Evolutionary conservation across 2,329 filamentous ascomycete species (phyloP), one percentile per base, ranked within the genome.

Genomic region (Leptographium radiaticola): DNA sequence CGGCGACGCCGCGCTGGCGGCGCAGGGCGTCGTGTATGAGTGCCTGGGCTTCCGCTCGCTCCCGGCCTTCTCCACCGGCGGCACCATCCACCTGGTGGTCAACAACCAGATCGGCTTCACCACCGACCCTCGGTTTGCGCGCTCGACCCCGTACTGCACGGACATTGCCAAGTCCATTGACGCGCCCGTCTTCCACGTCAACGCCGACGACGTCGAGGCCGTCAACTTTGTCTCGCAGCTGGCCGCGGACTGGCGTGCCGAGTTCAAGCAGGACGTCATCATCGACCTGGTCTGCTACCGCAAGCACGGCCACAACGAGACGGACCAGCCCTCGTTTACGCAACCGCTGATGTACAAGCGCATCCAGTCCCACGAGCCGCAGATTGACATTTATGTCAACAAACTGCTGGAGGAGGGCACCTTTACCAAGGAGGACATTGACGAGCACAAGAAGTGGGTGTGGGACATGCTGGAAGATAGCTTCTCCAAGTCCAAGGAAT

Each of bases 41-140:
- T 97, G 90, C 65, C 87, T 98, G 71, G 93, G 93, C 59, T 96
- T 98, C 83, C 87, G 95, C 74, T 86, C 89, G 52, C 83, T 98
- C 40, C 93, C 93, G 34, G 88, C 87, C 62, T 98, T 96, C 75
- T 95, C 94, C 49, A 97, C 93, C 53, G 93, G 93, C 64, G 93
- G 93, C 66, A 98, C 93, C 55, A 87, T 98, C 63, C 93, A 98
- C 72, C 78, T 98, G 60, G 84, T 98, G 56, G 91, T 97, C 62
- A 98, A 98, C 82, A 98, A 98, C 80, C 93, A 98, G 78, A 98
- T 98, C 69, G 93, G 93, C 70, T 98, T 98, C 78, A 98, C 93
- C 53, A 98, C 93, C 25, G 93, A 98, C 67, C 93, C 93, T 61
- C 89, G 93, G 66, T 98, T 95, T 71, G 86, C 93, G 63, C 89